Evolutionary conservation across 2,329 filamentous ascomycete genomes (phyloP).

Genomic region (Monosporascus cannonballus): DNA sequence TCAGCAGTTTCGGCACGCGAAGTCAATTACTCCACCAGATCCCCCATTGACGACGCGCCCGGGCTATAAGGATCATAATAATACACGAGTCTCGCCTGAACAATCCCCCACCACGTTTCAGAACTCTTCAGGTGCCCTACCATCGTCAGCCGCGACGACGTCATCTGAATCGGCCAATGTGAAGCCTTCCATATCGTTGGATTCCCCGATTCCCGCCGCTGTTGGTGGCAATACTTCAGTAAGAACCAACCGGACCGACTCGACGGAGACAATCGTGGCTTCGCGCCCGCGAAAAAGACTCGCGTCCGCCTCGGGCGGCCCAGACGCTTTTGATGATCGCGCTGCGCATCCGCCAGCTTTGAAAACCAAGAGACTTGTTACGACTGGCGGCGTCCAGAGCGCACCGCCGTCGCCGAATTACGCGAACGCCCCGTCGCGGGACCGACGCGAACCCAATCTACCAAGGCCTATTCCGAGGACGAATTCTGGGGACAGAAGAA

Average conservation of each 20-base stretch:
- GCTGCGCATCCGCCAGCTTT: conserved; percentile 18
- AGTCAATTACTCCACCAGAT: conserved; percentile 16
- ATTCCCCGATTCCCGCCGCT: conserved; percentile 19
- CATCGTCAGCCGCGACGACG: conserved; percentile 17
- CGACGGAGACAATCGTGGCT: conserved; percentile 22
- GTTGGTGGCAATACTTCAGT: conserved; percentile 6
- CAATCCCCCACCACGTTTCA: conserved; percentile 27
- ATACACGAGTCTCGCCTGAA: conserved; percentile 20
- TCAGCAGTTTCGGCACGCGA: conserved; percentile 18
- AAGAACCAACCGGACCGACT: conserved; percentile 14
- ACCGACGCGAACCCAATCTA: conserved; percentile 42
- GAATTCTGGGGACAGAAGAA: conserved; percentile 43
- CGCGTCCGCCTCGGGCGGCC: conserved; percentile 31
- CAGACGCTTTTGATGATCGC: conserved; percentile 29
- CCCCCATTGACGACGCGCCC: conserved; percentile 17
- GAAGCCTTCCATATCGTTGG: conserved; percentile 33
- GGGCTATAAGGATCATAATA: conserved; percentile 12
- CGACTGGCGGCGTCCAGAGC: conserved; percentile 10
- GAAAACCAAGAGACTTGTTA: conserved; percentile 7
- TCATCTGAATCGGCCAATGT: conserved; percentile 18
- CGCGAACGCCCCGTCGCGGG: conserved; percentile 31
- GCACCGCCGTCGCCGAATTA: conserved; percentile 21
- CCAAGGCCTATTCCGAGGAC: conserved; percentile 38
- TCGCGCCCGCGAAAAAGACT: conserved; percentile 31
- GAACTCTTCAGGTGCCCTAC: conserved; percentile 21